These are phyloP conservation scores for Lipomyces chichibuensis DNA, from an alignment of 805 yeast species.

Conservation along the genomic window DNA sequence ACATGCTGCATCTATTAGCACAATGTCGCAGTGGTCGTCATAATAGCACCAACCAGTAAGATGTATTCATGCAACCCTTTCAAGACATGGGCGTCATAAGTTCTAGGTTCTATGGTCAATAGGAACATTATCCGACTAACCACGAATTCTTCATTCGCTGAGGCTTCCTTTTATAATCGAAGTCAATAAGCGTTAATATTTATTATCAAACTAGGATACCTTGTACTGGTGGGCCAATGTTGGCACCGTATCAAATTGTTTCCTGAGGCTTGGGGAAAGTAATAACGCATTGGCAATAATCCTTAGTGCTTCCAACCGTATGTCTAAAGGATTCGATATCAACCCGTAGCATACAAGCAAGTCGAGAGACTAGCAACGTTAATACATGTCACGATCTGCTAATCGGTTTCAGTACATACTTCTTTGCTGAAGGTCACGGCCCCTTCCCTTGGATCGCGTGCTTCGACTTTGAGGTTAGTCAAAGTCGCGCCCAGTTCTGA, in stretches of 20 bases:
- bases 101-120: constrained; percentile 13
- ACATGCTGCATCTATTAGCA: not conserved
- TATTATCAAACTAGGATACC: constrained; percentile 1
- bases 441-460: constrained; percentile 5
- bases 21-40: constrained; percentile 9
- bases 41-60: not conserved
- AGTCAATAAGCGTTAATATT: not conserved
- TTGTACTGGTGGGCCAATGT: constrained; percentile 10
- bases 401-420: not conserved
- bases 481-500: not conserved
- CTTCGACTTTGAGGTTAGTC: constrained; percentile 7
- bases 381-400: not conserved
- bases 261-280: constrained; percentile 8
- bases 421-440: constrained; percentile 7
- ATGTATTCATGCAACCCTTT: not conserved
- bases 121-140: constrained; percentile 29
- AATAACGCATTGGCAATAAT: constrained; percentile 29
- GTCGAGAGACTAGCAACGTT: constrained; percentile 7
- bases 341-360: constrained; percentile 7
- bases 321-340: not conserved
- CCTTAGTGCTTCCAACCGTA: constrained; percentile 23
- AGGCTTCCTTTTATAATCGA: constrained; percentile 8
- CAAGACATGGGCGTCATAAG: not conserved
- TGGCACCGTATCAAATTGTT: constrained; percentile 6
- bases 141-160: constrained; percentile 26